Evolutionary conservation across 2,329 filamentous ascomycete genomes (phyloP), one percentile per base, ranked within the genome.

Genomic region (Ophiostoma tasmaniense): DNA sequence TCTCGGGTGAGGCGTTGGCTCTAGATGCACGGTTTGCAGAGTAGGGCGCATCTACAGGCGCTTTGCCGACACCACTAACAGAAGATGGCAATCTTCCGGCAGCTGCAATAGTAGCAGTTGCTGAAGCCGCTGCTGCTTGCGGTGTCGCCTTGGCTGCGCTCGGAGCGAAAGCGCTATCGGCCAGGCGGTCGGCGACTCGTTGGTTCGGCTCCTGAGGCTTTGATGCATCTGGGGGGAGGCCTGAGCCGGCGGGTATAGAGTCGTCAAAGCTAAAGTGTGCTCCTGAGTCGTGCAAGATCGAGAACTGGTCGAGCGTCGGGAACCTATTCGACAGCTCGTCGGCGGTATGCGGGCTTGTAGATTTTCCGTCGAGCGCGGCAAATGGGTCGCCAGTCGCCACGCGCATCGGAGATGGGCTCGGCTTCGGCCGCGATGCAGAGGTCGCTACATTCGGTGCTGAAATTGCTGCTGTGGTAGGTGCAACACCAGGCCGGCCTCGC

Each of bases 261-360:
- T 82, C 80, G 70, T 91, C 89, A 76, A 97, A 97, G 68, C 94
- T 89, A 74, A 97, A 97, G 70, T 92, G 93, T 71, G 87, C 80
- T 2, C 91, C 90, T 71, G 91, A 87, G 72, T 98, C 93, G 73
- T 96, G 92, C 62, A 97, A 81, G 22, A 99, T 82, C 2, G 94
- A 89, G 76, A 99, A 99, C 73, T 98, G 92, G 75, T 98, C 93
- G 30, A 99, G 82, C 6, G 92, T 93, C 0, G 95, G 95, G 73
- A 97, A 99, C 67, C 90, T 87, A 35, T 87, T 85, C 0, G 94
- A 92, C 33, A 97, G 81, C 75, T 98, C 94, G 73, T 98, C 95
- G 1, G 83, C 82, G 28, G 85, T 83, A 2, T 6, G 25, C 8
- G 81, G 81, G 30, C 80, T 74, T 73, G 81, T 73, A 72, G 79